Evolutionary conservation across 2,329 filamentous ascomycete species (phyloP), one percentile per base, ranked within the genome.

Genomic region (Trichophyton benhamiae): DNA sequence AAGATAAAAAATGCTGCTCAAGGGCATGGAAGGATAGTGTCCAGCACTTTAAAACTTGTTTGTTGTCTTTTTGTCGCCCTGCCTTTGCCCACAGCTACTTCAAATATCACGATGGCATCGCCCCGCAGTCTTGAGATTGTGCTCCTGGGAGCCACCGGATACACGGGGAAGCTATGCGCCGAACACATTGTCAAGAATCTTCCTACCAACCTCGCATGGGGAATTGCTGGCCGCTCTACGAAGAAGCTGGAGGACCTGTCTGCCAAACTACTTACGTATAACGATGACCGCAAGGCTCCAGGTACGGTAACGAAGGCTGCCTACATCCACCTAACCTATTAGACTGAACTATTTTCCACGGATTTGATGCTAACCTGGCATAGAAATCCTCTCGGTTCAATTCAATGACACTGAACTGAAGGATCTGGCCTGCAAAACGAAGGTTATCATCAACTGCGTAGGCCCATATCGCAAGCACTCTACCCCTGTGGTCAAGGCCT

Each of bases 181-280:
- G 86, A 95, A 72, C 84, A 94, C 73, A 87, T 96, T 68, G 80
- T 84, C 59, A 80, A 80, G 13, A 76, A 83, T 65, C 78, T 90
- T 0, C 87, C 91, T 0, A 89, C 87, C 17, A 83, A 89, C 71
- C 73, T 95, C 64, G 90, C 84, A 77, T 96, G 91, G 91, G 91
- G 89, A 13, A 79, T 96, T 61, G 89, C 90, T 53, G 91, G 91
- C 33, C 87, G 91, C 27, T 91, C 88, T n/a, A 77, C 80, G 57
- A 77, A 79, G 57, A 96, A 96, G 73, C 80, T 97, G 3, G 81
- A 87, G 66, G 75, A 76, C 46, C 74, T 96, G 9, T 83, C 85
- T 6, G 77, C 84, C 59, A 83, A 88, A 60, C 80, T 91, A 71
- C 84, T 84, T 67, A 71, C 76, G 61, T 68, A 87, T 62, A 88